Base-by-base conservation (phyloP, 345 rosid species). In the Linum tenue region DNA sequence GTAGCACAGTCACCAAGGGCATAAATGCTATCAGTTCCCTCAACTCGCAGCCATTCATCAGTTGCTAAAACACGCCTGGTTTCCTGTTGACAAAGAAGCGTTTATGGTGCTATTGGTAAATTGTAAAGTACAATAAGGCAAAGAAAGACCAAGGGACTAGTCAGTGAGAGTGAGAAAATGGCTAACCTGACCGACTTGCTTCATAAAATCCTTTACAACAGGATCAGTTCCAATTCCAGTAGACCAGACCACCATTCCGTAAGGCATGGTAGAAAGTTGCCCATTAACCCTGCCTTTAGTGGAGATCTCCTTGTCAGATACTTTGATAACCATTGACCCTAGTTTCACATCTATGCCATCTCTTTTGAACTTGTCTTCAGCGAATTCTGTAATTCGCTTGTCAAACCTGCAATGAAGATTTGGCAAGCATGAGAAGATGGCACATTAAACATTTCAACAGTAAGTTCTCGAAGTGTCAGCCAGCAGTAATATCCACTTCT, bases 1-100 rank as follows among this genome's bases (percentile, higher is more conserved):
- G 99, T 90, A 60, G 99, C 99, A n/a, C 97, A 94, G 70, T 94
- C 97, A 73, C 99, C 99, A 37, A 94, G 97, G 59, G 99, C 95
- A 68, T 94, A 94, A 59, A 90, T 64, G 53, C 60, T 78, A 68
- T 82, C 81, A 43, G 76, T 69, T 60, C 92, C 89, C 73, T 94
- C 99, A 22, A 94, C 89, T 5, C 97, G 84, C 39, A 94, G 82
- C 99, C 99, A 94, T 65, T 94, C 99, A 73, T 94, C 99, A 48
- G 99, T 94, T 38, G 97, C 97, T 59, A 94, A 73, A 73, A 85
- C 97, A 0, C 99, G 96, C 74, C 99, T 88, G 53, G 78, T 90
- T 16, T 67, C 81, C 99, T 94, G 81, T 56, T 48, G 53, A 15
- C 11, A 1, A 48, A 9, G 8, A 7, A 22, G 17, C 39, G 55